Evolutionary conservation across 2,329 filamentous ascomycete species (phyloP), one percentile per base, ranked within the genome.

Genomic region (Cryphonectria parasitica): DNA sequence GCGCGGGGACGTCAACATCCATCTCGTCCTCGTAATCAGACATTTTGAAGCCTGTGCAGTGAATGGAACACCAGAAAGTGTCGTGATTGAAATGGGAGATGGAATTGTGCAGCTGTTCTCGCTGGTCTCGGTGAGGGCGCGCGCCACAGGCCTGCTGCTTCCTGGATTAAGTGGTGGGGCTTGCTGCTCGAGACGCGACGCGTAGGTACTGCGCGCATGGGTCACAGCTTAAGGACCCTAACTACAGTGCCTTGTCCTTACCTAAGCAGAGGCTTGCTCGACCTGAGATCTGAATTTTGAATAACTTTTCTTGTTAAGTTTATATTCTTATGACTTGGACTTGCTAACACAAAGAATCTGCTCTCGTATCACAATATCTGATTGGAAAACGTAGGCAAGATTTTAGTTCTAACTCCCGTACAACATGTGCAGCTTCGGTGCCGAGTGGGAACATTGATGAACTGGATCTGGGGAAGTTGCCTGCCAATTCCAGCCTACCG

Each of bases 11-110:
- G 75, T 89, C 88, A 52, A 90, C 81, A 75, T 89, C 87, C 88
- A 90, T 90, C 69, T 88, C 87, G 75, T 89, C 87, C 72, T 86
- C 87, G 71, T 83, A 85, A 75, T 89, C 87, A 0, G 88, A 89
- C 88, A 90, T 90, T 60, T 71, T 79, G 77, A 69, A 31, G 15
- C 3, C 36, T 8, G 25, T 45, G n/a, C 17, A 15, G n/a, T 64
- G 3, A 28, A 2, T 41, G n/a, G 17, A 8, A 11, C n/a, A 8
- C 15, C 45, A 36, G 13, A 19, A 28, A 11, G 4, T 2, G 8
- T 2, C 4, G 45, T 11, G 17, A 56, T n/a, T 34, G 31, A 28
- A n/a, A 34, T 5, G 17, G 36, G 28, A 22, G 6, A 36, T 11
- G 22, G 13, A 7, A 7, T 52, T 10, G 19, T 28, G 34, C 11